These are phyloP conservation scores for Flaveria ramosissima DNA, from an alignment of 129 eudicot genomes.

Conservation along the genomic window DNA sequence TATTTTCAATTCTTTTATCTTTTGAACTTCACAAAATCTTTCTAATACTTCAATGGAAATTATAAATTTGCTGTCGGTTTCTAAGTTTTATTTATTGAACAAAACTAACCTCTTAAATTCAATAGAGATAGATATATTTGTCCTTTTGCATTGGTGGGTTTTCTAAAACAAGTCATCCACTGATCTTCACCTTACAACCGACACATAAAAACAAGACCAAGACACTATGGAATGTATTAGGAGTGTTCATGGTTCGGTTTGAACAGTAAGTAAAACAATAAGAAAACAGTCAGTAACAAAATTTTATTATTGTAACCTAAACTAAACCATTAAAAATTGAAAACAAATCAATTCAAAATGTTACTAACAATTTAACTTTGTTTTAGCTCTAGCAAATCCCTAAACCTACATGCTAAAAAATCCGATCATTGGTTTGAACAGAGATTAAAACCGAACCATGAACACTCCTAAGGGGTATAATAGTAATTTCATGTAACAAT, in stretches of 20 bases:
- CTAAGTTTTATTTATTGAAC: constrained; percentile 8
- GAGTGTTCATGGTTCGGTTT: no score
- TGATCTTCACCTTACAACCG: constrained; percentile 4
- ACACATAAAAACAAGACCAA: neutral
- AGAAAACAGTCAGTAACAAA: no score
- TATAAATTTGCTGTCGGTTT: constrained; percentile 25
- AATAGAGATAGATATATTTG: neutral
- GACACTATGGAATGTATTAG: neutral
- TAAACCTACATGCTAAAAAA: no score
- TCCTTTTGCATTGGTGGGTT: constrained; percentile 1
- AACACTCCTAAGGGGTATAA: constrained; percentile 10
- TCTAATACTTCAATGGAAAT: neutral
- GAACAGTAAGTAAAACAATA: no score
- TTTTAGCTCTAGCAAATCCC: no score
- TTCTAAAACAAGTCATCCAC: neutral
- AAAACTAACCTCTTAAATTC: constrained; percentile 13
- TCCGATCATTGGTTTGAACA: no score
- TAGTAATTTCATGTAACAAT: neutral
- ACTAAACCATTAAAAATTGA: no score
- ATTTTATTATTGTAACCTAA: no score
- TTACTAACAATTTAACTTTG: no score
- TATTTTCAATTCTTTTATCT: neutral
- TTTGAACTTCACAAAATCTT: neutral
- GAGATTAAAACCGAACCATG: no score
- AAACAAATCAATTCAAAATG: no score